Conservation (phyloP, 768 basidiomycete species). For the Rhizopogon roseolus region DNA sequence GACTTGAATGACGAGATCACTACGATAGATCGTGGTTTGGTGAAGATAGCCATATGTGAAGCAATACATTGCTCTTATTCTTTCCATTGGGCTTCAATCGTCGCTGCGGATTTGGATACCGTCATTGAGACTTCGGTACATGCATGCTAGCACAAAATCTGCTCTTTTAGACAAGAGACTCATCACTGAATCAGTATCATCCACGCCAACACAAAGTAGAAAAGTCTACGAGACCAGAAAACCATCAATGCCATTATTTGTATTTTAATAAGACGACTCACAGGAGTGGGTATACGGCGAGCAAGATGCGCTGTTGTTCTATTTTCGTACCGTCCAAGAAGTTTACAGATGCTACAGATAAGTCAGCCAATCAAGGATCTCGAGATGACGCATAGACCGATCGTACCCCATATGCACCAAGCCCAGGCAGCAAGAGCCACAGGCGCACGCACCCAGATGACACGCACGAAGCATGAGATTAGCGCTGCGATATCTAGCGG, state of each 20-base stretch:
- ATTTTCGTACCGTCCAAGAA: conserved; percentile 95
- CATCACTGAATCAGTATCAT: conserved; percentile 89
- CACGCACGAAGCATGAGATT: conserved; percentile 77
- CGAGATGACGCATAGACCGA: not conserved
- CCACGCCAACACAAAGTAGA: conserved; percentile 94
- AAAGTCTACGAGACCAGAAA: conserved; percentile 46
- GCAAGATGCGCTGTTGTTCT: conserved; percentile 80
- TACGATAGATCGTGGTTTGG: too few species aligned
- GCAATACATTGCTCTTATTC: too few species aligned
- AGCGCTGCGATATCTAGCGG: conserved; percentile 90
- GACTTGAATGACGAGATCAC: too few species aligned
- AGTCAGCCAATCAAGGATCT: not conserved
- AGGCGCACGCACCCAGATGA: conserved; percentile 85
- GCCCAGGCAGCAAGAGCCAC: conserved; percentile 84
- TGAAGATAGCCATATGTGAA: too few species aligned
- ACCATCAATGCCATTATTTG: conserved; percentile 4
- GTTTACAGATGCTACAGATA: conserved; percentile 74
- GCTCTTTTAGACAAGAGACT: not conserved
- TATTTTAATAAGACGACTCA: conserved; percentile 33
- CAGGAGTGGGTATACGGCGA: conserved; percentile 96
- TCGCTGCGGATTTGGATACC: too few species aligned
- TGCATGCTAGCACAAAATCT: not conserved
- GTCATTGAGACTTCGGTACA: not conserved
- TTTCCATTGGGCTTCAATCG: too few species aligned
- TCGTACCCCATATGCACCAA: conserved; percentile 96